Conservation (phyloP, 202 grass and related monocot species). For the Eragrostis tef region DNA sequence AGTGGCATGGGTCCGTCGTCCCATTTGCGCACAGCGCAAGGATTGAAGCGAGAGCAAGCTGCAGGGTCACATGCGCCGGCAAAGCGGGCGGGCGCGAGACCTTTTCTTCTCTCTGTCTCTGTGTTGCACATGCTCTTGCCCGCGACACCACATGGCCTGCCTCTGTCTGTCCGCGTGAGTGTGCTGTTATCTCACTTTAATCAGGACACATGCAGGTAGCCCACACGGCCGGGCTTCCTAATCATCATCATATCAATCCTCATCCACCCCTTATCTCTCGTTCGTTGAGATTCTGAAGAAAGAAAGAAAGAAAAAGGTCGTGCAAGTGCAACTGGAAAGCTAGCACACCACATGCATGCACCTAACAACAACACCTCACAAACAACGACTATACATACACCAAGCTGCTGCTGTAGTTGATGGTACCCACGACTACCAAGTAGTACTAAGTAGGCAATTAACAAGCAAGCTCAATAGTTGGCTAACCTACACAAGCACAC, state of each 20-base stretch:
- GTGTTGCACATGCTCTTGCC: constrained; percentile 62
- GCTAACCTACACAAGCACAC: constrained; percentile 43
- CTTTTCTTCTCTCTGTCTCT: neutral
- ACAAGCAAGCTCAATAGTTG: constrained; percentile 30
- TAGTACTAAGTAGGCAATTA: constrained; percentile 10
- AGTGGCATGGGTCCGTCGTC: constrained; percentile 30
- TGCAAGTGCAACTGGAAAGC: constrained; percentile 39
- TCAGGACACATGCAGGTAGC: constrained; percentile 53
- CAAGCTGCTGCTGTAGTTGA: neutral
- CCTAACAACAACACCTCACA: constrained; percentile 3
- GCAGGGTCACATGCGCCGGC: constrained; percentile 51
- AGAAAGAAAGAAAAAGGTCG: constrained; percentile 1
- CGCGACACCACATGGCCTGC: constrained; percentile 64
- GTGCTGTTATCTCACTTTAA: constrained; percentile 54
- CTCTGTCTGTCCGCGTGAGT: constrained; percentile 7
- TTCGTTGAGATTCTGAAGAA: neutral
- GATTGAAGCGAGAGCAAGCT: neutral
- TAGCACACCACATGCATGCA: constrained; percentile 46
- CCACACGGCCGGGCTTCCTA: constrained; percentile 47
- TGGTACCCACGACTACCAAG: constrained; percentile 6
- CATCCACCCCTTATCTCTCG: constrained; percentile 13
- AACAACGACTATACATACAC: constrained; percentile 12
- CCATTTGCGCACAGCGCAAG: neutral
- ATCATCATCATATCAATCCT: constrained; percentile 37
- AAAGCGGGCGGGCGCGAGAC: neutral